Evolutionary conservation across 2,329 filamentous ascomycete genomes (phyloP).

Genomic region (Hypoxylon sp.): DNA sequence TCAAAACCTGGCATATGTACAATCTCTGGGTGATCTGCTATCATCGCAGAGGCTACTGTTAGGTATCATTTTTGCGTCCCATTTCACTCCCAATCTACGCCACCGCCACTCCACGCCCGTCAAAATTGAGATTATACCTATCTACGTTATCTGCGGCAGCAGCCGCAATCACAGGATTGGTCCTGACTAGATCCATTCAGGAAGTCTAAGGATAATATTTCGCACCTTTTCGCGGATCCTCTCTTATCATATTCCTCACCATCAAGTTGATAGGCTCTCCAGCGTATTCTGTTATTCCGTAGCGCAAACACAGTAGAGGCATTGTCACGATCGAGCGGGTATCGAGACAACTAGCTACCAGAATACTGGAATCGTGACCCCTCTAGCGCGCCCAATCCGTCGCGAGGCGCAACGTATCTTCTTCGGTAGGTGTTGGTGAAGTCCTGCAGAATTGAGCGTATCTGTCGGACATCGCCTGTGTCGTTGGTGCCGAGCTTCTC

Average conservation of each 20-base stretch:
- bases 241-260: background rate
- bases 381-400: conserved; percentile 89
- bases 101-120: conserved; percentile 25
- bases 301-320: background rate
- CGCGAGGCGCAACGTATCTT: conserved; percentile 93
- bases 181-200: background rate
- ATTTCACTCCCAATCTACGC: conserved; percentile 32
- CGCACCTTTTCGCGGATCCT: background rate
- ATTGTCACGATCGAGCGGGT: background rate
- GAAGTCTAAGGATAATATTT: conserved; percentile 9
- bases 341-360: conserved; percentile 52
- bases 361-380: conserved; percentile 88
- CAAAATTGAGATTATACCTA: conserved; percentile 25
- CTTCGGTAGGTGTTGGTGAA: conserved; percentile 96
- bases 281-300: background rate
- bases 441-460: conserved; percentile 89
- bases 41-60: conserved; percentile 23
- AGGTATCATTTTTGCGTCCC: conserved; percentile 43
- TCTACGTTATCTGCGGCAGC: conserved; percentile 17
- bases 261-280: conserved; percentile 4
- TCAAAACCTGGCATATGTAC: conserved; percentile 33
- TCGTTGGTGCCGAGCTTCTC: conserved; percentile 80
- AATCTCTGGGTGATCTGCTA: conserved; percentile 25
- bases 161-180: conserved; percentile 5
- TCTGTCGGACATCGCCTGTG: conserved; percentile 75